phyloP scores from a whole-genome alignment of 257 asterid species.

The Penstemon eatonii region DNA sequence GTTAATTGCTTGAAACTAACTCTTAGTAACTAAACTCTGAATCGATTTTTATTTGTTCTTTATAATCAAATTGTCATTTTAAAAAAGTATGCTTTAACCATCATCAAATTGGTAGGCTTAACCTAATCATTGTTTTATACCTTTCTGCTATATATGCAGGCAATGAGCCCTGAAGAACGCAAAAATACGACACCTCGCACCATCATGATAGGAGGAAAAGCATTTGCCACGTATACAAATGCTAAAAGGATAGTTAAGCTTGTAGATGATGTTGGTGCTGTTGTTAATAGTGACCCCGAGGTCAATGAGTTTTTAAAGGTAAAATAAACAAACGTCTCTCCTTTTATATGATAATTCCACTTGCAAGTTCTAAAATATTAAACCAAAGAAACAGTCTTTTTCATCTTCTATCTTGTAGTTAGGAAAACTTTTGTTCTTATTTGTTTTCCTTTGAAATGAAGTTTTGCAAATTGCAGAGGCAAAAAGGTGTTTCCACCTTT shows the following conservation, averaged over 20 bases:
- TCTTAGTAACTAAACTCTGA: background rate
- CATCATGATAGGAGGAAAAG: slow-evolving; percentile 98
- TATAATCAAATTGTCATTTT: slow-evolving; percentile 2
- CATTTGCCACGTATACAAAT: slow-evolving; percentile 94
- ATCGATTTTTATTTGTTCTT: background rate
- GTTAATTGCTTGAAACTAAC: background rate
- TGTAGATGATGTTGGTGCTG: slow-evolving; percentile 92
- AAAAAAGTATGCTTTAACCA: slow-evolving; percentile 3
- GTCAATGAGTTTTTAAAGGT: slow-evolving; percentile 89
- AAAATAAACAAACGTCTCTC: slow-evolving; percentile 1
- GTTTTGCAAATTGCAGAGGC: background rate
- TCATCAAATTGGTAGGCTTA: background rate
- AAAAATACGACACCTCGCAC: slow-evolving; percentile 82
- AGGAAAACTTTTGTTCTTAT: background rate
- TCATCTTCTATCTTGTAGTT: background rate
- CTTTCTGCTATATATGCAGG: slow-evolving; percentile 52
- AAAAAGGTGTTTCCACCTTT: background rate
- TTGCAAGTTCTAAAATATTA: slow-evolving; percentile 7
- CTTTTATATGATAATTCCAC: slow-evolving; percentile 14
- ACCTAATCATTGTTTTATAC: slow-evolving; percentile 10
- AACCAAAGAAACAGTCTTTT: background rate
- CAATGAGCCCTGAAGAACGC: slow-evolving; percentile 89
- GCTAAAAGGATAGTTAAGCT: slow-evolving; percentile 97
- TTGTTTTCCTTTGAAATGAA: background rate
- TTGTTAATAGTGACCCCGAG: slow-evolving; percentile 89